phyloP scores from a whole-genome alignment of 176 grass and related monocot genomes.

The Miscanthus lutarioriparius region DNA sequence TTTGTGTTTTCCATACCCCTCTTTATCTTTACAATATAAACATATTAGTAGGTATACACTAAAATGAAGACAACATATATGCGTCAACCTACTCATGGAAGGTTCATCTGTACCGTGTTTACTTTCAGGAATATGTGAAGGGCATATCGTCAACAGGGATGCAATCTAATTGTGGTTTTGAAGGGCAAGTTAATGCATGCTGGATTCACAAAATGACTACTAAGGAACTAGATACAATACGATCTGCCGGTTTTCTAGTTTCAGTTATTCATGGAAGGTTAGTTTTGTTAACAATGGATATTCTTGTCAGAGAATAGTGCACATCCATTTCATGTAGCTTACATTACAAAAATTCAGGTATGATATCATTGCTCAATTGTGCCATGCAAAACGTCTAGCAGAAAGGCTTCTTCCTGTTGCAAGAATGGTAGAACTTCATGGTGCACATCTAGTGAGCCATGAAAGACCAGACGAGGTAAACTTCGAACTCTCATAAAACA shows the following conservation, averaged over 20 bases:
- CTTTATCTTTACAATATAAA: constrained; percentile 2
- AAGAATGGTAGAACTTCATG: constrained; percentile 94
- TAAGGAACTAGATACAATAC: constrained; percentile 72
- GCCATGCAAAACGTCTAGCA: constrained; percentile 73
- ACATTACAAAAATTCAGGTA: constrained; percentile 43
- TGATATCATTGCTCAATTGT: constrained; percentile 87
- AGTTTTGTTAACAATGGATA: constrained; percentile 6
- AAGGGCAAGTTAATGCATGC: constrained; percentile 94
- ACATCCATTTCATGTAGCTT: neutral
- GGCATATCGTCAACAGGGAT: constrained; percentile 88
- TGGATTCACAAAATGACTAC: constrained; percentile 84
- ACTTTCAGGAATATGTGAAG: constrained; percentile 83
- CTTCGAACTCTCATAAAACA: neutral
- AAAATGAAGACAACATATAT: neutral
- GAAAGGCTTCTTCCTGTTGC: constrained; percentile 75
- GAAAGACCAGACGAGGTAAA: constrained; percentile 95
- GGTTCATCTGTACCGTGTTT: neutral
- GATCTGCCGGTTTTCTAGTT: constrained; percentile 72
- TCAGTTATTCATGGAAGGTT: constrained; percentile 98
- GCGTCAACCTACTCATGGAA: neutral
- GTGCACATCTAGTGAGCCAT: constrained; percentile 95
- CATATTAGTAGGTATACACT: neutral
- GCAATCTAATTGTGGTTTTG: constrained; percentile 93
- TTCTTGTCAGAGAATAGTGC: neutral
- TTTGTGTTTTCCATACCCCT: neutral